Evolutionary conservation across 2,329 filamentous ascomycete species (phyloP).

Genomic region (Phialemonium atrogriseum): DNA sequence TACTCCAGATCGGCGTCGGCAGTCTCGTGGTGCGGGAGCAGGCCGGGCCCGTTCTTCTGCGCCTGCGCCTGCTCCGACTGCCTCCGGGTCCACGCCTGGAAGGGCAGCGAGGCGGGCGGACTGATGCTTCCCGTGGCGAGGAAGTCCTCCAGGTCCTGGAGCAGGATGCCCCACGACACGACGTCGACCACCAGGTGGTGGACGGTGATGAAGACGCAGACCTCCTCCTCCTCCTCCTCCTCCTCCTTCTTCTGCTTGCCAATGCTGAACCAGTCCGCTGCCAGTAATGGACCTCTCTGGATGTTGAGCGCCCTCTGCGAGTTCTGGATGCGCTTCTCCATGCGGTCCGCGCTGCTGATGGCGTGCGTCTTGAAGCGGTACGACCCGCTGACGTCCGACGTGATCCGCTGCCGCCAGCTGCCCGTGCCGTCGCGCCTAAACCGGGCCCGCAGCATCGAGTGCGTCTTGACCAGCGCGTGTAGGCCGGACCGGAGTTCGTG

Average conservation of each 20-base stretch:
- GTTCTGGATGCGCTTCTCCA: conserved; percentile 12
- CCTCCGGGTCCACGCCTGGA: conserved; percentile 27
- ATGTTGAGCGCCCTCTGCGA: conserved; percentile 12
- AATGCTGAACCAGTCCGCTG: conserved; percentile 11
- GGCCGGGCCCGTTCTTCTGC: conserved; percentile 6
- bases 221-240: no score
- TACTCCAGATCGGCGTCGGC: conserved; percentile 9
- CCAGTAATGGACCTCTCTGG: conserved; percentile 16
- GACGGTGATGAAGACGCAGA: conserved; percentile 18
- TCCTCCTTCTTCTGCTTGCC: conserved; percentile 4
- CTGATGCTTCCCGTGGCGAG: conserved; percentile 14
- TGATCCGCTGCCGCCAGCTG: conserved; percentile 20
- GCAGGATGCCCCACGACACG: conserved; percentile 36
- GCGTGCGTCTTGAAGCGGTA: conserved; percentile 14
- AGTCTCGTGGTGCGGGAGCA: conserved; percentile 11
- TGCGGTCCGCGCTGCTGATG: conserved; percentile 7
- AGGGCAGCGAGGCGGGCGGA: conserved; percentile 15
- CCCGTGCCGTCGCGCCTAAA: conserved; percentile 14
- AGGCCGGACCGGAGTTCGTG: conserved; percentile 13
- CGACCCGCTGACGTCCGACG: conserved; percentile 9
- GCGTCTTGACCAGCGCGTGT: conserved; percentile 17
- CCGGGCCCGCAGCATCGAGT: conserved; percentile 27
- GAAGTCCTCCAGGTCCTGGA: conserved; percentile 33
- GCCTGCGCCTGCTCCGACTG: conserved; percentile 22
- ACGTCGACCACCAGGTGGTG: conserved; percentile 33